Evolutionary conservation across 495 filamentous ascomycete species (phyloP), one percentile per base, ranked within the genome.

Genomic region (Neurospora sublineolata): DNA sequence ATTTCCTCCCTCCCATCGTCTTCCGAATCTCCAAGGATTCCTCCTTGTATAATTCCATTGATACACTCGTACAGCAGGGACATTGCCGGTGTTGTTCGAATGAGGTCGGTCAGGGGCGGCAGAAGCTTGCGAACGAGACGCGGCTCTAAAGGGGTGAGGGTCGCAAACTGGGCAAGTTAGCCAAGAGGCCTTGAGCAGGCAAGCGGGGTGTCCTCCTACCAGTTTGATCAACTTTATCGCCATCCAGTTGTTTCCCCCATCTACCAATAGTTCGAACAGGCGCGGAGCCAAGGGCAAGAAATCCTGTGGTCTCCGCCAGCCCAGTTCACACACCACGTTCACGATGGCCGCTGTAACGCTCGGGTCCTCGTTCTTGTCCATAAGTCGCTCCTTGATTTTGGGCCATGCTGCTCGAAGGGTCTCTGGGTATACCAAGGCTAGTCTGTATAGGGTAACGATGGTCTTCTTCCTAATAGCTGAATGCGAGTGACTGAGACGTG

Each of bases 181-280:
- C 12, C 8, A 30, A 58, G 52, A 30, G 23, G 2, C 23, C 9
- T 2, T 16, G 0, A n/a, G 44, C 23, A 33, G 3, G 33, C 37
- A 18, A 37, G 9, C 39, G 8, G 6, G 42, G 72, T 9, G 30
- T 16, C 64, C 20, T 81, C 89, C 72, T 77, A 95, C 94, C 68
- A 99, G 87, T 79, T 99, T 99, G 77, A 99, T 99, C 70, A 98
- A 88, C 76, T 99, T 99, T 77, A 99, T 98, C 39, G 93, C 94
- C 94, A 99, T 98, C 95, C 95, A 99, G 81, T 99, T 99, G 79
- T 99, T 98, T 7, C 91, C 92, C 38, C 93, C 88, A 69, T 94
- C 91, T n/a, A 97, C 94, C 11, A 99, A 83, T 12, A 99, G 83
- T 69, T 96, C 93, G 74, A 98, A 99, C 39, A 99, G 83, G 68